phyloP scores from a whole-genome alignment of 2,329 filamentous ascomycete genomes.

The Corynespora cassiicola region DNA sequence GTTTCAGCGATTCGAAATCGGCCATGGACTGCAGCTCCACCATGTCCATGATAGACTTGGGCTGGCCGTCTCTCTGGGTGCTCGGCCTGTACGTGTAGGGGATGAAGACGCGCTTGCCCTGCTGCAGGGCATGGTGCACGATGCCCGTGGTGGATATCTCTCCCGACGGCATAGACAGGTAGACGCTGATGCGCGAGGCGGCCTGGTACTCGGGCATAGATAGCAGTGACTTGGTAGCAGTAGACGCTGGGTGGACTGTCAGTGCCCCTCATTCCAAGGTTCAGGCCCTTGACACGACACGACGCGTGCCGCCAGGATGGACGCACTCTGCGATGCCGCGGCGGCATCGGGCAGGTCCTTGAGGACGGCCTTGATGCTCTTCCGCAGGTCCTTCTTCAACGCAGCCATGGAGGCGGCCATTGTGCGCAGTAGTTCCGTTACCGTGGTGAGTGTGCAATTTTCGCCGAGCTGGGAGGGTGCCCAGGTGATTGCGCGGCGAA shows the following conservation, averaged over 20 bases:
- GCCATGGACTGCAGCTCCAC: constrained; percentile 73
- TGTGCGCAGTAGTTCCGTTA: constrained; percentile 1
- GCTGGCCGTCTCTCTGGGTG: constrained; percentile 45
- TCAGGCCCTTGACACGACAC: neutral
- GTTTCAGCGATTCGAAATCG: constrained; percentile 79
- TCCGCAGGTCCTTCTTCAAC: constrained; percentile 79
- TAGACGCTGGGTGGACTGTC: constrained; percentile 60
- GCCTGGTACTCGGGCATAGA: constrained; percentile 75
- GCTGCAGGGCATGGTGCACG: constrained; percentile 77
- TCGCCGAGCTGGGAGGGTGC: too few relatives aligned
- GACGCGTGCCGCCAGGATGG: too few relatives aligned
- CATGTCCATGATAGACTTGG: constrained; percentile 91
- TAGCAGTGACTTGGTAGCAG: constrained; percentile 69
- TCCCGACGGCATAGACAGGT: constrained; percentile 87
- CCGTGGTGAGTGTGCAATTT: too few relatives aligned
- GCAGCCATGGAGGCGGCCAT: constrained; percentile 61
- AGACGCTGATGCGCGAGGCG: constrained; percentile 80
- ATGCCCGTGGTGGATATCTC: constrained; percentile 87
- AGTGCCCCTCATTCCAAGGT: constrained; percentile 11
- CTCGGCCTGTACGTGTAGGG: constrained; percentile 79
- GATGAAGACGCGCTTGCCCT: constrained; percentile 87
- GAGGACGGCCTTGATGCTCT: constrained; percentile 71
- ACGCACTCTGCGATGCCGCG: constrained; percentile 73
- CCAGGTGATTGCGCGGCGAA: too few relatives aligned
- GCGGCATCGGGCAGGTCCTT: constrained; percentile 66